Evolutionary conservation across 2,329 filamentous ascomycete species (phyloP).

Genomic region (Penicillium sclerotiorum): DNA sequence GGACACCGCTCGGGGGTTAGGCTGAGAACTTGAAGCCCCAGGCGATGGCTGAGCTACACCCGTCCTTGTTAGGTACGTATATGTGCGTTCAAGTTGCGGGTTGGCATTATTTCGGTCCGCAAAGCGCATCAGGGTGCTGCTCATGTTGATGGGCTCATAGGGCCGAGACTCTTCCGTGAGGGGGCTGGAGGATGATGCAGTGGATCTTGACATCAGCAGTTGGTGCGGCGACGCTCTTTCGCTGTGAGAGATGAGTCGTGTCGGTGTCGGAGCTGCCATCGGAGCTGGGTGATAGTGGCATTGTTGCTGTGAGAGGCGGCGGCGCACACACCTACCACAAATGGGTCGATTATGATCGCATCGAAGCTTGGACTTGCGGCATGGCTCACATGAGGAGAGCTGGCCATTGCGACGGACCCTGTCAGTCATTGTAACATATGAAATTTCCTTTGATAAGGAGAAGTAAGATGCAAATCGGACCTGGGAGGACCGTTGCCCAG

Average conservation of each 20-base stretch:
- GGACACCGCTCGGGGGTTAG: neutral
- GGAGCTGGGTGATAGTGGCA: conserved; percentile 16
- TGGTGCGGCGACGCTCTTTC: neutral
- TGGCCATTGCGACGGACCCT: conserved; percentile 17
- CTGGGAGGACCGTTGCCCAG: too few species aligned
- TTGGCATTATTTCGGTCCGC: conserved; percentile 1
- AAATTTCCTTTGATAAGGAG: too few species aligned
- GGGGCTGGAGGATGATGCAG: neutral
- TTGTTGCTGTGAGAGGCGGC: conserved; percentile 20
- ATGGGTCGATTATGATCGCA: conserved; percentile 26
- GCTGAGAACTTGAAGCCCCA: neutral
- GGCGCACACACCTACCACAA: conserved; percentile 23
- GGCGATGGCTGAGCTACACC: neutral
- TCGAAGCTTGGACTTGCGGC: conserved; percentile 28
- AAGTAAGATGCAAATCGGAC: too few species aligned
- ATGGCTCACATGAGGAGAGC: conserved; percentile 29
- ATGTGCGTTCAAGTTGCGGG: neutral
- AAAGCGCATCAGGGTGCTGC: conserved; percentile 2
- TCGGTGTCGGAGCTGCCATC: conserved; percentile 2
- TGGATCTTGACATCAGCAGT: neutral
- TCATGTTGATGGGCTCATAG: conserved; percentile 4
- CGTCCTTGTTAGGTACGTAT: neutral
- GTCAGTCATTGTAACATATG: conserved; percentile 5
- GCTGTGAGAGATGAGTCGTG: neutral
- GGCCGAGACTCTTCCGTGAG: neutral